Evolutionary conservation across 768 basidiomycete genomes (phyloP), one percentile per base, ranked within the genome.

Genomic region (Udeniomyces megalosporus): DNA sequence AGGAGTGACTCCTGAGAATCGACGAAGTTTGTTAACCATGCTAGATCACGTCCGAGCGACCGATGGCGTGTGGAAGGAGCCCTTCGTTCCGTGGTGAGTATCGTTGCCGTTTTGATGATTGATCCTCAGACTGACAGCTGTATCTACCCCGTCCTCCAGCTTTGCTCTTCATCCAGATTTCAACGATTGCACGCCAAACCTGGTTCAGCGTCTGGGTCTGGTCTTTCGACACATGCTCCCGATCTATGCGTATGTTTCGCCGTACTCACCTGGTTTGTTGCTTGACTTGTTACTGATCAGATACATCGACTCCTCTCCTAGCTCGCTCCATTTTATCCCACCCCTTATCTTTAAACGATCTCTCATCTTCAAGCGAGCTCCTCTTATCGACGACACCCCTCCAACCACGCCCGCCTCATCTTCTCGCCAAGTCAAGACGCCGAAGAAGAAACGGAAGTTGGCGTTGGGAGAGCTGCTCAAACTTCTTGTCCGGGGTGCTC

Each of bases 181-280:
- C 44, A 49, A 52, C 32, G 14, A 22, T 28, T 48, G 44, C 15
- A n/a, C 48, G 4, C 32, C 52, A 14, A 60, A 54, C 32, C 51
- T 59, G 14, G 10, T 59, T 6, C 24, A 42, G 10, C 49, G 58
- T 2, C 60, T 64, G 42, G 29, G 38, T 29, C 50, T 59, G 44
- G 63, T 64, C 17, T 64, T 64, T 34, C 31, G 60, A 22, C 51
- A 51, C 49, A 58, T 58, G 58, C 42, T 64, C 0, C 63, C 63
- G 3, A 44, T 64, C 45, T 64, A 64, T 26, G 42, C 58, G 2
- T 42, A 42, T 8, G 38, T 42, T 42, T n/a, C n/a, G n/a, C n/a
- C n/a, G n/a, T n/a, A n/a, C n/a, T n/a, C n/a, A n/a, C n/a, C n/a
- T n/a, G n/a, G n/a, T n/a, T n/a, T n/a, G n/a, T n/a, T n/a, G n/a